Conservation (phyloP, 306 rosid genomes). For the Senna siamea region DNA sequence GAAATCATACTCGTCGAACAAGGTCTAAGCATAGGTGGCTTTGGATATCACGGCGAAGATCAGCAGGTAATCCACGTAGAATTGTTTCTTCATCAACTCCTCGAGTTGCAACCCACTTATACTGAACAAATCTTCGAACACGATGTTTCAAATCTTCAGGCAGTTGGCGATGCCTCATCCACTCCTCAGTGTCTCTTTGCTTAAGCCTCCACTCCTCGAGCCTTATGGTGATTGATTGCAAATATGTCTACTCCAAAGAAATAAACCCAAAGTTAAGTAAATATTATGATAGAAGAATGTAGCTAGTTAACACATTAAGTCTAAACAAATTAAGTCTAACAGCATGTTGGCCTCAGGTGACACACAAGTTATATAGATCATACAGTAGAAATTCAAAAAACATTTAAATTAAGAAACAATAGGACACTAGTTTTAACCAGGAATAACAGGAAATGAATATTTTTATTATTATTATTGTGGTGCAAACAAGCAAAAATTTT, state of each 20-base stretch:
- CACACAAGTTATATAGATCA: constrained; percentile 1
- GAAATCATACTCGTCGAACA: constrained; percentile 83
- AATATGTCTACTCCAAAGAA: constrained; percentile 70
- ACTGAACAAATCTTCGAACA: constrained; percentile 85
- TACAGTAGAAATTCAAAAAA: neutral
- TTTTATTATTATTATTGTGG: constrained; percentile 1
- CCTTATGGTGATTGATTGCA: constrained; percentile 93
- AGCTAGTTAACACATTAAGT: constrained; percentile 3
- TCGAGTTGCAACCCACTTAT: constrained; percentile 93
- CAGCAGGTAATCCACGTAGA: constrained; percentile 81
- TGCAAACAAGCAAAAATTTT: constrained; percentile 9
- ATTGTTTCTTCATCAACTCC: constrained; percentile 97
- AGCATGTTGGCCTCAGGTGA: constrained; percentile 2
- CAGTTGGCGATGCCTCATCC: constrained; percentile 99
- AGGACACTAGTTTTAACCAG: constrained; percentile 22
- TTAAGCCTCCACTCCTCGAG: constrained; percentile 99
- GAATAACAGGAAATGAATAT: constrained; percentile 16
- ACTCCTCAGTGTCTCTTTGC: constrained; percentile 95
- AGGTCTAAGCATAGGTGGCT: constrained; percentile 93
- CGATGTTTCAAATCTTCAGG: constrained; percentile 83
- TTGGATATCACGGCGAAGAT: constrained; percentile 97
- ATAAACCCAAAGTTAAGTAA: constrained; percentile 7
- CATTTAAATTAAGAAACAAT: neutral
- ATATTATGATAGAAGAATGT: neutral
- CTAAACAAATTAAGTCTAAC: neutral